Percentiles rank a stretch among this genome's conserved stretches.
These are phyloP conservation scores for Paratinospora sagittata DNA, from an alignment of 164 flowering plant species.

Conservation along the genomic window DNA sequence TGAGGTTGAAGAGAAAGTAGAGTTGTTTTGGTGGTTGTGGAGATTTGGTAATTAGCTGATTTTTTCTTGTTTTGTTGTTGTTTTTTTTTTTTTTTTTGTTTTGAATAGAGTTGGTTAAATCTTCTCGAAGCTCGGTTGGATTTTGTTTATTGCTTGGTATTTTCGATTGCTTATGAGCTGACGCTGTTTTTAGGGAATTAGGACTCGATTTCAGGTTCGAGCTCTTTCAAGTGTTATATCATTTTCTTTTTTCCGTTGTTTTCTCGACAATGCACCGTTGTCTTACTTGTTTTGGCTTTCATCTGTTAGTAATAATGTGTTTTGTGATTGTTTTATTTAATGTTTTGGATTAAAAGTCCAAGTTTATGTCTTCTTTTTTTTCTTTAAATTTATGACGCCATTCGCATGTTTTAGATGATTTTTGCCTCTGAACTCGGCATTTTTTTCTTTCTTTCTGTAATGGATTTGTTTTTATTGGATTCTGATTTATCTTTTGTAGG, in stretches of 20 bases:
- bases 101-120: not conserved
- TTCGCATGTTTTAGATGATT: not conserved
- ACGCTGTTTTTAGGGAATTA: not conserved
- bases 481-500: not conserved
- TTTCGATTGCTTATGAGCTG: no score
- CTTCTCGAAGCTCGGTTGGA: not conserved
- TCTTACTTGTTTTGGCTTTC: not conserved
- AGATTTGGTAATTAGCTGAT: not conserved
- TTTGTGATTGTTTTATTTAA: not conserved
- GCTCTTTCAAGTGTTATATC: slow-evolving; percentile 1
- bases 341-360: not conserved
- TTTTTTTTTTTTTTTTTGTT: not conserved
- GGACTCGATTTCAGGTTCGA: slow-evolving; percentile 2
- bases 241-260: not conserved
- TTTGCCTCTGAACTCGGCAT: not conserved
- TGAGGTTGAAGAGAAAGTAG: no score
- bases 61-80: not conserved
- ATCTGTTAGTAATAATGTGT: not conserved
- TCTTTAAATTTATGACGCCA: not conserved
- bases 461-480: not conserved
- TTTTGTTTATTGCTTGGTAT: not conserved
- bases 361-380: not conserved
- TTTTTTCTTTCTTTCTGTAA: not conserved
- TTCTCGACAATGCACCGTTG: not conserved
- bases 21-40: no score